phyloP scores from a whole-genome alignment of 129 eudicot genomes.

The Flaveria linearis region DNA sequence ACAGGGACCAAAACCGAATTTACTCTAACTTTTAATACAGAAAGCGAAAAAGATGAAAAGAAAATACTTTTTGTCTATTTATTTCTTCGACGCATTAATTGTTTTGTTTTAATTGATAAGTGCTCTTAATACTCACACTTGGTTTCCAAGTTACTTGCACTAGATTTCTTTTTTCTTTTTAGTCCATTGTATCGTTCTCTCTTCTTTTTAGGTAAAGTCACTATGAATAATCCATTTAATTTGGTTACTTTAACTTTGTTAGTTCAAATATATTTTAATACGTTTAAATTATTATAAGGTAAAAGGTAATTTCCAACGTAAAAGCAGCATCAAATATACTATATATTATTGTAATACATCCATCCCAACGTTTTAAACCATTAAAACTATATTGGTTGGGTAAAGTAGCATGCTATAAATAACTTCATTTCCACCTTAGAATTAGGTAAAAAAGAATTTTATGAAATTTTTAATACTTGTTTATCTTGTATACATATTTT shows the following conservation, averaged over 20 bases:
- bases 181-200: neutral
- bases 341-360: neutral
- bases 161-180: neutral
- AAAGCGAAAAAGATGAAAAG: too few species aligned
- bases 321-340: neutral
- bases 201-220: constrained; percentile 21
- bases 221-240: neutral
- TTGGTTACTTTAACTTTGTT: neutral
- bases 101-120: constrained; percentile 37
- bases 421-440: constrained; percentile 3
- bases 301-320: neutral
- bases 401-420: constrained; percentile 14
- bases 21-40: too few species aligned
- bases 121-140: constrained; percentile 31
- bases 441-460: constrained; percentile 3
- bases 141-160: constrained; percentile 10
- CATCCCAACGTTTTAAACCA: neutral
- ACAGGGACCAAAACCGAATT: too few species aligned
- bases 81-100: neutral
- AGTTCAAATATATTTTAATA: neutral
- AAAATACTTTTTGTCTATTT: too few species aligned
- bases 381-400: neutral
- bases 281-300: neutral
- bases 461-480: too few species aligned
- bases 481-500: too few species aligned